Percentiles rank a stretch among this genome's conserved stretches.
phyloP scores from a whole-genome alignment of 179 eudicot genomes.

The Beta macrorhiza region DNA sequence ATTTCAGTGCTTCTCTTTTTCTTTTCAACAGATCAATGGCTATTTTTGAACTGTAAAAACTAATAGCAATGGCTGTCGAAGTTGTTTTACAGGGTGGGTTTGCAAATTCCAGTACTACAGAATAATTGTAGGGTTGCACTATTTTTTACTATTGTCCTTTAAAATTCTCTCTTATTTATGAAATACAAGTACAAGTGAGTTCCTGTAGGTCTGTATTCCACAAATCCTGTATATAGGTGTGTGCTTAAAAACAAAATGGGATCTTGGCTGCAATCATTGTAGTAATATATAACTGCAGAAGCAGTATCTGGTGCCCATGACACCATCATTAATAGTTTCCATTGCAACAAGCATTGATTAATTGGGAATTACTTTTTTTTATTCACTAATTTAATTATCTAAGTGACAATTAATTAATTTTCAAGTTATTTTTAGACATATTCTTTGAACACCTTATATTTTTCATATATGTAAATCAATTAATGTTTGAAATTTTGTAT shows the following conservation, averaged over 20 bases:
- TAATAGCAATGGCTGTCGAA: no score
- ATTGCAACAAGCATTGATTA: background rate
- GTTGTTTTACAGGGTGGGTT: no score
- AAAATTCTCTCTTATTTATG: background rate
- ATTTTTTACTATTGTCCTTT: background rate
- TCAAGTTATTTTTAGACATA: no score
- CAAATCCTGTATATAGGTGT: background rate
- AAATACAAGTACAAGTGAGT: no score
- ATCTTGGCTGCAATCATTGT: background rate
- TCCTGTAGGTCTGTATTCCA: background rate
- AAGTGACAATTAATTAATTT: no score
- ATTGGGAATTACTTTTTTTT: no score
- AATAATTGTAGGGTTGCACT: background rate
- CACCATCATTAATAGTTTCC: background rate
- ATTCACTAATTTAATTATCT: no score
- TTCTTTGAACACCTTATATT: no score
- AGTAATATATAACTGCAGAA: background rate
- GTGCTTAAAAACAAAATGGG: background rate
- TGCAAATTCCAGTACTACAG: no score
- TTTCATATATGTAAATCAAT: no score
- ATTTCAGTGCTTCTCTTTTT: background rate
- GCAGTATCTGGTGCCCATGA: background rate
- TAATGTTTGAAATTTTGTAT: background rate
- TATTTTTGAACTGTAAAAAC: no score
- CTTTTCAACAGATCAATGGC: background rate